Evolutionary conservation across 208 protist genomes (phyloP).

Genomic region (Crithidia sp.): DNA sequence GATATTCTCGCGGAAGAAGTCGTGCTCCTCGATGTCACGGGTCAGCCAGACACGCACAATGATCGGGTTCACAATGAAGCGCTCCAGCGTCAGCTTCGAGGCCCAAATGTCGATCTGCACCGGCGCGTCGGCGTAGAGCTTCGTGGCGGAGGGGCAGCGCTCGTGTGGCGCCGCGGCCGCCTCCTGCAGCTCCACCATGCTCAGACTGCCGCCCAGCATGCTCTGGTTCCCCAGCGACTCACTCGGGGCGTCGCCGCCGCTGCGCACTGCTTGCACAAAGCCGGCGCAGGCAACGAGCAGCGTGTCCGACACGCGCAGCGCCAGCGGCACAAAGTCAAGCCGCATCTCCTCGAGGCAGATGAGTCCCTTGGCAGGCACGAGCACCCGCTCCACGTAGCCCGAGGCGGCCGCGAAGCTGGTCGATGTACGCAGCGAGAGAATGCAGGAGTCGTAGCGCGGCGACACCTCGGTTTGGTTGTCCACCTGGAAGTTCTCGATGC

Average conservation of each 20-base stretch:
- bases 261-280: slow-evolving; percentile 40
- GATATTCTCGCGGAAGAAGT: slow-evolving; percentile 86
- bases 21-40: slow-evolving; percentile 69
- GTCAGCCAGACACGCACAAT: slow-evolving; percentile 83
- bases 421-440: slow-evolving; percentile 66
- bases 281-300: slow-evolving; percentile 60
- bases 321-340: slow-evolving; percentile 75
- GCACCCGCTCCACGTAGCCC: slow-evolving; percentile 57
- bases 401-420: slow-evolving; percentile 46
- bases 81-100: slow-evolving; percentile 73
- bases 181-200: slow-evolving; percentile 22
- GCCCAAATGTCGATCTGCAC: slow-evolving; percentile 63
- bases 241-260: slow-evolving; percentile 9
- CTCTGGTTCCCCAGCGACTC: slow-evolving; percentile 11
- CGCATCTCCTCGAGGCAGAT: slow-evolving; percentile 78
- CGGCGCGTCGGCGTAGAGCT: slow-evolving; percentile 60
- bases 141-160: slow-evolving; percentile 39
- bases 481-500: slow-evolving; percentile 84
- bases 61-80: slow-evolving; percentile 90
- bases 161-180: slow-evolving; percentile 28
- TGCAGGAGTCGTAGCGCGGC: slow-evolving; percentile 73
- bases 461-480: slow-evolving; percentile 88
- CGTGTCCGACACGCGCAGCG: slow-evolving; percentile 83
- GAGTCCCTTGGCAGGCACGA: slow-evolving; percentile 60
- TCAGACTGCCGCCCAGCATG: slow-evolving; percentile 21